Evolutionary conservation across 139 green algal genomes (phyloP).

Genomic region (Tetraselmis striata): DNA sequence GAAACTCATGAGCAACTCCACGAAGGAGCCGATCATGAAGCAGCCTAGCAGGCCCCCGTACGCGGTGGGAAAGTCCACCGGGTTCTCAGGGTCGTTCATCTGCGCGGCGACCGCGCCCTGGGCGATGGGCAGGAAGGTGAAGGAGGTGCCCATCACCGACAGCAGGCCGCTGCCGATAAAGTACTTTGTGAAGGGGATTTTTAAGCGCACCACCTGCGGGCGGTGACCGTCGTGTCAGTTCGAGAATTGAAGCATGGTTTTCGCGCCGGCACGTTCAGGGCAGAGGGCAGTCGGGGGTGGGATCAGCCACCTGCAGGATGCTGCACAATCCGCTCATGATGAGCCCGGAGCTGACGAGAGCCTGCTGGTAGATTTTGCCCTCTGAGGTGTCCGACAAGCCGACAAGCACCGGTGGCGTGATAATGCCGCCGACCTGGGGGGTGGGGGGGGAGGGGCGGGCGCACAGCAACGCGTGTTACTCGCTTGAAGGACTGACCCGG

Average conservation of each 20-base stretch:
- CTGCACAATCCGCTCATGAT: constrained; percentile 3
- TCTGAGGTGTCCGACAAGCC: neutral
- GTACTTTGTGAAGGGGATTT: constrained; percentile 4
- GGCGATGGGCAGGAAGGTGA: neutral
- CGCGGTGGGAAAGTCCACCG: neutral
- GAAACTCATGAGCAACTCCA: constrained; percentile 6
- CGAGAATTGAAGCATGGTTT: neutral
- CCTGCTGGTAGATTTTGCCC: neutral
- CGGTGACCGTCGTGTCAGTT: neutral
- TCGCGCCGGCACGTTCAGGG: neutral
- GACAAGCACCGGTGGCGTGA: neutral
- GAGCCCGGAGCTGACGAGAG: neutral
- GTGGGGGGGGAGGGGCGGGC: too few species aligned
- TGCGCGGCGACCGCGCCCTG: neutral
- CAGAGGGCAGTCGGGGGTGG: neutral
- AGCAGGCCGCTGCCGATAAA: constrained; percentile 10
- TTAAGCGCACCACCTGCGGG: constrained; percentile 7
- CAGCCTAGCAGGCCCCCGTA: neutral
- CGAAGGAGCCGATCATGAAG: neutral
- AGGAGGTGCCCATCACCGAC: constrained; percentile 1
- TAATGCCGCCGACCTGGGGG: constrained; percentile 1
- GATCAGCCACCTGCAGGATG: neutral
- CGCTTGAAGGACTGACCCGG: too few species aligned
- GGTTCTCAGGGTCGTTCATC: neutral
- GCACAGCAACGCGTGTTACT: too few species aligned